These are phyloP conservation scores for Xylaria intraflava DNA, from an alignment of 495 filamentous ascomycete genomes.

Conservation along the genomic window DNA sequence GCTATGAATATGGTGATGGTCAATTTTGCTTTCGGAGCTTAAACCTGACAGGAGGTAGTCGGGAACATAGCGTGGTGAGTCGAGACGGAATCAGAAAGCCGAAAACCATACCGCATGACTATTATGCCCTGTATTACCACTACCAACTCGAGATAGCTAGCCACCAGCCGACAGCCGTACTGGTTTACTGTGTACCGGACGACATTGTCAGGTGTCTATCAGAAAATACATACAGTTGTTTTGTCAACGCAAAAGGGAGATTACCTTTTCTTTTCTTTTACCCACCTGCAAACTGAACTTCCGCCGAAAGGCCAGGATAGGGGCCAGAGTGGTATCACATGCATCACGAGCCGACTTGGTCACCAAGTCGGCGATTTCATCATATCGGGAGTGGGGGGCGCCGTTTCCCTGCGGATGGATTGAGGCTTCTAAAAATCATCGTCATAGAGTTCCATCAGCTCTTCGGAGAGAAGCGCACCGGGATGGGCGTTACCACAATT, in stretches of 20 bases:
- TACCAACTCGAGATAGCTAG: too few relatives aligned
- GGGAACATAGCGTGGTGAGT: too few relatives aligned
- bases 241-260: background rate
- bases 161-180: too few relatives aligned
- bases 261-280: background rate
- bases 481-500: conserved; percentile 33
- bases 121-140: too few relatives aligned
- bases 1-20: too few relatives aligned
- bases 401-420: background rate
- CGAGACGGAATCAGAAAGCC: too few relatives aligned
- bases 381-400: background rate
- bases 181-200: too few relatives aligned
- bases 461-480: conserved; percentile 20
- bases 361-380: background rate
- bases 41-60: too few relatives aligned
- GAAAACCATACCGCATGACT: too few relatives aligned
- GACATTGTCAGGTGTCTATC: background rate
- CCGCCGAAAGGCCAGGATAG: background rate
- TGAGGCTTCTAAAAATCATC: conserved; percentile 6
- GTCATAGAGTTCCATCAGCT: conserved; percentile 24
- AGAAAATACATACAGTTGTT: background rate
- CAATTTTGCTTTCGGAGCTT: too few relatives aligned
- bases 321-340: conserved; percentile 3
- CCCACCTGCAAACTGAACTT: background rate
- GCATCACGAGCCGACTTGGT: background rate